Evolutionary conservation across 1,284 basidiomycete genomes (phyloP), one percentile per base, ranked within the genome.

Genomic region (Melampsora abietis-canadensis): DNA sequence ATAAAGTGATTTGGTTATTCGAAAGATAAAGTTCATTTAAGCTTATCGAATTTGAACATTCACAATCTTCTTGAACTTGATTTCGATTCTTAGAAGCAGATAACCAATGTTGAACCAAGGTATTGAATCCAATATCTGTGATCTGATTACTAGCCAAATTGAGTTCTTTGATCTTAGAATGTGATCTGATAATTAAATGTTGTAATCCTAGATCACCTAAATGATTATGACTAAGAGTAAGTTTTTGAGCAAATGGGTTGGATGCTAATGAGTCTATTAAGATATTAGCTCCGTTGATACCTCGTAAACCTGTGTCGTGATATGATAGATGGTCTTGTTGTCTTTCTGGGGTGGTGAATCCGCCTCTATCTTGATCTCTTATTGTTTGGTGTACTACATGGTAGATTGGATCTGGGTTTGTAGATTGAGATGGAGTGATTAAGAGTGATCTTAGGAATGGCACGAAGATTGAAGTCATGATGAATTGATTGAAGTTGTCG

Each of bases 241-340:
- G 59, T 12, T 31, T 44, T 2, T 30, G 31, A 21, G 68, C 68
- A 31, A 46, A 69, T 31, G 68, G 68, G 31, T 69, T 62, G 10
- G 44, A 44, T 0, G 60, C 59, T 7, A 69, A 34, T 17, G 60
- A 40, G 30, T 62, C 44, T 27, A 69, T 30, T 19, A 69, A 27
- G 46, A 62, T 62, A 17, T 31, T 27, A 27, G 68, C 68, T 6
- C 60, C 60, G 27, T 68, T 47, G 24, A 44, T 15, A 40, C 40
- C 44, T 30, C 68, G 1, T 17, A 69, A 24, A 14, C 68, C 68
- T 34, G 68, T 63, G 31, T 69, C 68, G 17, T 69, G 68, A 61
- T 46, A 69, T 15, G 60, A 62, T 17, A 69, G 46, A 69, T 69
- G 68, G 21, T 61, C 21, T 47, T 68, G 67, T 30, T 62, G 59